A percentile compares a stretch with the other conserved stretches of the same genome.
These are phyloP conservation scores for Wallacemonas rigidus DNA, from an alignment of 208 protist species.

Conservation along the genomic window DNA sequence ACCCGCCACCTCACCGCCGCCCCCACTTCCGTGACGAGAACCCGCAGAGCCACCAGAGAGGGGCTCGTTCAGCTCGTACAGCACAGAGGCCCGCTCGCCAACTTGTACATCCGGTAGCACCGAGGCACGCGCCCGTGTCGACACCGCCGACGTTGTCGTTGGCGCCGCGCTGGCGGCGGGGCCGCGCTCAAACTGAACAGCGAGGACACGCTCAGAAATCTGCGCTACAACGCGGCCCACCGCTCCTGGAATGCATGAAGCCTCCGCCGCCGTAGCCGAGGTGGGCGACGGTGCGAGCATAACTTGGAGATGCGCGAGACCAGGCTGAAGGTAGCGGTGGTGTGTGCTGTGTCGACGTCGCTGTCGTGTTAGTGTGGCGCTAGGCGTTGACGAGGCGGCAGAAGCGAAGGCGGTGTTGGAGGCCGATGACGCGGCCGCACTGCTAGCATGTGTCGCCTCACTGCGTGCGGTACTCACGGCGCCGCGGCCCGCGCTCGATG, in stretches of 20 bases:
- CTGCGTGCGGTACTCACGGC: no score
- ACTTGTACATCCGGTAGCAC: slow-evolving; percentile 29
- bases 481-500: no score
- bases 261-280: not conserved
- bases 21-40: not conserved
- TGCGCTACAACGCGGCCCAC: slow-evolving; percentile 78
- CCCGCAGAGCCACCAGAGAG: not conserved
- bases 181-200: slow-evolving; percentile 48
- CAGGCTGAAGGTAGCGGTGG: slow-evolving; percentile 12
- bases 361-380: not conserved
- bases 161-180: not conserved
- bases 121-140: not conserved
- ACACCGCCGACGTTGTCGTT: not conserved
- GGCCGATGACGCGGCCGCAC: not conserved
- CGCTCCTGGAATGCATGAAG: not conserved
- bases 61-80: slow-evolving; percentile 40
- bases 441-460: not conserved
- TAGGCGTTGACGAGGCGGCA: not conserved
- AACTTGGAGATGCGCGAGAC: slow-evolving; percentile 6
- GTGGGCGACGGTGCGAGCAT: not conserved
- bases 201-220: slow-evolving; percentile 69
- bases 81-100: slow-evolving; percentile 54
- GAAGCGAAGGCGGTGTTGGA: not conserved
- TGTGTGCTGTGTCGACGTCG: not conserved
- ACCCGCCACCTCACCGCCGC: not conserved